Evolutionary conservation across 2,329 filamentous ascomycete species (phyloP), one percentile per base, ranked within the genome.

Genomic region (Exophiala sideris): DNA sequence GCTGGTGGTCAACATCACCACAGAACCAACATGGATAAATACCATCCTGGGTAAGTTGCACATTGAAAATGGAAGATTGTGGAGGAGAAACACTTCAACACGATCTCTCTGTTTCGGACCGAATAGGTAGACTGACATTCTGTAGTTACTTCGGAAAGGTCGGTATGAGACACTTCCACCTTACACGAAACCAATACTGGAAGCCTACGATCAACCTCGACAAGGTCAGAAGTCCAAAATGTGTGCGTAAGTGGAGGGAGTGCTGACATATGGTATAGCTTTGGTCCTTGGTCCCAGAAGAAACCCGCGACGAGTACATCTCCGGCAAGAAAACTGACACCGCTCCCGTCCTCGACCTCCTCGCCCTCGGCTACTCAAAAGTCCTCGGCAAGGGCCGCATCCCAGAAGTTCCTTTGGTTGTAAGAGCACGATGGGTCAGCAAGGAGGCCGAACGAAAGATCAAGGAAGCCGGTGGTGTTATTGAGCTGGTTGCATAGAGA

Each of bases 1-100:
- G 94, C 94, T 76, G 92, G 94, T 95, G 92, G 91, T 85, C 90
- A 96, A 82, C 94, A 99, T 83, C 94, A 99, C 82, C 90, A 95
- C 86, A 80, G 89, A 67, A 95, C 89, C 73, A 95, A 95, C 81
- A 80, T 91, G 71, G 87, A 89, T 77, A 91, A 92, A 80, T 91
- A 92, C 86, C 89, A 95, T 75, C 91, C 92, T 62, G 94, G 94
- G 90, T 97, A 97, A 89, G 97, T 96, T 79, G 90, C 90, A 80
- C 9, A 38, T 51, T 24, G 29, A n/a, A 42, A 5, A 2, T 32
- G 12, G 10, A 9, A 10, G 16, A 7, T 35, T 20, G 20, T 9
- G 33, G 39, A 45, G 33, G 38, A 34, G 6, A 3, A 24, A n/a
- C n/a, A 3, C 21, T 24, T 24, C 21, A 24, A 24, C 21, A 12